These are phyloP conservation scores for Nepenthes gracilis DNA, from an alignment of 148 eudicot species.

Conservation along the genomic window DNA sequence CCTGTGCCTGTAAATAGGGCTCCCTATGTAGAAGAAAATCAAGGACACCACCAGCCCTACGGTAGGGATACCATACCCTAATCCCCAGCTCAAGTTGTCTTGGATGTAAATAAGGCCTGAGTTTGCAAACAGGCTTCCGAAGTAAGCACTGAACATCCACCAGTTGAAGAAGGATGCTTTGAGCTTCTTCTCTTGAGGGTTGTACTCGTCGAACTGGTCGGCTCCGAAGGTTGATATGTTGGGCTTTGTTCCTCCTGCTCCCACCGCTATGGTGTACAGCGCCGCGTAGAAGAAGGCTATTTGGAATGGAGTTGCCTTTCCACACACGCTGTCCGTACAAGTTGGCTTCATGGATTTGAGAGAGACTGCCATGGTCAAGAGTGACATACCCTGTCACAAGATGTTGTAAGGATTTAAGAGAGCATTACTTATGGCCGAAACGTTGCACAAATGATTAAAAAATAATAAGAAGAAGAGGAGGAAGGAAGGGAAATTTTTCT, in stretches of 20 bases:
- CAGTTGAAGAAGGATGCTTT: slow-evolving; percentile 88
- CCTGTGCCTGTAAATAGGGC: slow-evolving; percentile 37
- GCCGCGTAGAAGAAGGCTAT: slow-evolving; percentile 55
- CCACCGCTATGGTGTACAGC: slow-evolving; percentile 71
- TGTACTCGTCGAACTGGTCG: slow-evolving; percentile 68
- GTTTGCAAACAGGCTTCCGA: slow-evolving; percentile 60
- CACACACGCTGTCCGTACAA: background rate
- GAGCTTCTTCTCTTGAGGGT: slow-evolving; percentile 54
- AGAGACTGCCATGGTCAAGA: background rate
- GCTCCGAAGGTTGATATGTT: slow-evolving; percentile 93
- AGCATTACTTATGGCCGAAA: too few species aligned
- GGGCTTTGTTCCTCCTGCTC: slow-evolving; percentile 86
- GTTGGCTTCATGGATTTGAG: background rate
- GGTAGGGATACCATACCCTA: slow-evolving; percentile 86
- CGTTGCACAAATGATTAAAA: too few species aligned
- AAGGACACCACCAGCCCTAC: slow-evolving; percentile 50
- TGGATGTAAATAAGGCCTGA: slow-evolving; percentile 75
- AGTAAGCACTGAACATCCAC: slow-evolving; percentile 85
- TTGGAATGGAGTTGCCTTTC: slow-evolving; percentile 14
- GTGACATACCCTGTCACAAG: background rate
- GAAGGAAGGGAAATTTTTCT: too few species aligned
- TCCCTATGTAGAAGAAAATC: slow-evolving; percentile 57
- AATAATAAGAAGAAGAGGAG: too few species aligned
- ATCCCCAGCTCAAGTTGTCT: slow-evolving; percentile 82
- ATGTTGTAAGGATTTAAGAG: too few species aligned